Conservation (phyloP, 2,329 filamentous ascomycete species). For the Didymosphaeria variabile region DNA sequence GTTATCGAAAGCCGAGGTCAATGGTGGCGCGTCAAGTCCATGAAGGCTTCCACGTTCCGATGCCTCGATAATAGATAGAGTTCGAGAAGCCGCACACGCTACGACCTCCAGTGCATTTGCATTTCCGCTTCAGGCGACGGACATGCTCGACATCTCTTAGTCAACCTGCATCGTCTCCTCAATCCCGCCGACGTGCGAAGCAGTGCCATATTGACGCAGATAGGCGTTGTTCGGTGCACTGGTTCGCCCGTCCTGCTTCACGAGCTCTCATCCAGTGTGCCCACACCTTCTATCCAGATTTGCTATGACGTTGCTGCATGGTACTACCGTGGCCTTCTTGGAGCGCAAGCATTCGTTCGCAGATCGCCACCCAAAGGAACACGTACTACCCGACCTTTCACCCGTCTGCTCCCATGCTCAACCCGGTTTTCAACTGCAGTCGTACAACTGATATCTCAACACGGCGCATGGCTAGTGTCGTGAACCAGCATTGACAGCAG, state of each 20-base stretch:
- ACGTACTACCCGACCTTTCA: constrained; percentile 11
- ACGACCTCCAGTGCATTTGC: constrained; percentile 11
- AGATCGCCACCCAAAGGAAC: not conserved
- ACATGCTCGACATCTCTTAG: constrained; percentile 8
- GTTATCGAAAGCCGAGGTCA: constrained; percentile 16
- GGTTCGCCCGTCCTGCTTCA: not conserved
- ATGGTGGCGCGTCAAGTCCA: constrained; percentile 1
- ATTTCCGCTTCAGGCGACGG: constrained; percentile 12
- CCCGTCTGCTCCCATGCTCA: not conserved
- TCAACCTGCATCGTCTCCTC: not conserved
- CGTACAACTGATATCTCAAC: not conserved
- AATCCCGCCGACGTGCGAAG: not conserved
- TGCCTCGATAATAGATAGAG: constrained; percentile 17
- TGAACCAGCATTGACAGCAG: not conserved
- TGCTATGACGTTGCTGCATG: not conserved
- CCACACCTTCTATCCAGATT: constrained; percentile 10
- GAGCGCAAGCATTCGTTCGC: not conserved
- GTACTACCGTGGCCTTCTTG: constrained; percentile 16
- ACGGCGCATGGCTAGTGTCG: not conserved
- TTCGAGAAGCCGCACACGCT: constrained; percentile 19
- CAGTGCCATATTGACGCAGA: not conserved
- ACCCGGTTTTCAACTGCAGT: not conserved
- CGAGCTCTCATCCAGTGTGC: constrained; percentile 14
- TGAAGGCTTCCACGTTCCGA: constrained; percentile 18
- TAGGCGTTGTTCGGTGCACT: not conserved